phyloP scores from a whole-genome alignment of 371 early-diverging fungal genomes.

The Smittium mucronatum region DNA sequence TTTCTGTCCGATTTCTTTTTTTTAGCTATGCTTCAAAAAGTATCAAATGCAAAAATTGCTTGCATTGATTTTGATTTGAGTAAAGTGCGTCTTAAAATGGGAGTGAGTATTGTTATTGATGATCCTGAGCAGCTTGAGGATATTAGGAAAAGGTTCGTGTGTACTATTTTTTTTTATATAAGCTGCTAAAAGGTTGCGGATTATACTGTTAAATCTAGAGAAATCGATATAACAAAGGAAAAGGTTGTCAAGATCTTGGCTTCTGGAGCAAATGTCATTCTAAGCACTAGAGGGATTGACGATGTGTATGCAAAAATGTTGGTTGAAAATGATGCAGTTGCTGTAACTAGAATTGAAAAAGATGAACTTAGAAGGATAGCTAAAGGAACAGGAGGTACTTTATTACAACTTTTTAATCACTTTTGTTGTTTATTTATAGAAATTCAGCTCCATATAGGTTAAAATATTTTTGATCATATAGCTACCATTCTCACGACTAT shows the following conservation, averaged over 20 bases:
- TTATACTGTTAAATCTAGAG: too few relatives aligned
- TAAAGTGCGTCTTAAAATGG: constrained; percentile 97
- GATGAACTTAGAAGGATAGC: constrained; percentile 97
- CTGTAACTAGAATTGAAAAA: constrained; percentile 94
- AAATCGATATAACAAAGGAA: constrained; percentile 93
- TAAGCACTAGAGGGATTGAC: constrained; percentile 99
- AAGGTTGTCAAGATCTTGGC: constrained; percentile 90
- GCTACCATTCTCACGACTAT: constrained; percentile 93
- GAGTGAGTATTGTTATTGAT: constrained; percentile 95
- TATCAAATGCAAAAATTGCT: constrained; percentile 92
- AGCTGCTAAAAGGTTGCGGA: too few relatives aligned
- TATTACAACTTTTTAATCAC: neutral
- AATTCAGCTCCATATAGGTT: neutral
- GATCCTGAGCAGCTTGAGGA: constrained; percentile 97
- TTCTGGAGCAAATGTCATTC: constrained; percentile 95
- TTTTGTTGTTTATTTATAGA: neutral
- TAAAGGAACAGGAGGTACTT: constrained; percentile 68
- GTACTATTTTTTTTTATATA: too few relatives aligned
- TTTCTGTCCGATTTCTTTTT: neutral
- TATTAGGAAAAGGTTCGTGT: constrained; percentile 60
- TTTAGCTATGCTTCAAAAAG: constrained; percentile 63
- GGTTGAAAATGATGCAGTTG: constrained; percentile 86
- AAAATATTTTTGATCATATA: neutral
- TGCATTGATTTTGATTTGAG: constrained; percentile 98
- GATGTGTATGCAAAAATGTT: constrained; percentile 97